phyloP scores from a whole-genome alignment of 202 grass and related monocot genomes.

The Musa balbisiana region DNA sequence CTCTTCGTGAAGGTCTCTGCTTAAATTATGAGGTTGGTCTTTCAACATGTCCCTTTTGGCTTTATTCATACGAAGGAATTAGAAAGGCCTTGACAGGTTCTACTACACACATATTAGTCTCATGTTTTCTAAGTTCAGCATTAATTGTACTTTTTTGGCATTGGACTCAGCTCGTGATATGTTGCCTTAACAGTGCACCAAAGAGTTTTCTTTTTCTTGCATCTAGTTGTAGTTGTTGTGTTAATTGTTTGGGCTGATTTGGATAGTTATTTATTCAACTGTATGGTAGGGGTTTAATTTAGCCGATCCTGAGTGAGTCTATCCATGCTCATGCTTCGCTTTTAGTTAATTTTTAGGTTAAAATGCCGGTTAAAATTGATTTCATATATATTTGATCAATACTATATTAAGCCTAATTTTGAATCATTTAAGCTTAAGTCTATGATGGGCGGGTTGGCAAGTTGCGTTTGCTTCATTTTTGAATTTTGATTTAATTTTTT shows the following conservation, averaged over 20 bases:
- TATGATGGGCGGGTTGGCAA: neutral
- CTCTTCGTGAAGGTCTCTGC: constrained; percentile 57
- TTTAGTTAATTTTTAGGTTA: neutral
- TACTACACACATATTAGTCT: neutral
- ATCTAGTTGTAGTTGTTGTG: neutral
- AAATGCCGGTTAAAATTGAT: neutral
- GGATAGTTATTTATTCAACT: neutral
- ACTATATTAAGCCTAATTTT: neutral
- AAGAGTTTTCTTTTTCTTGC: neutral
- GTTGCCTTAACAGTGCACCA: neutral
- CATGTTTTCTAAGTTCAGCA: too few species aligned
- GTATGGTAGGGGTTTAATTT: neutral
- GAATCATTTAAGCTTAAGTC: neutral
- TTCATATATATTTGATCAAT: neutral
- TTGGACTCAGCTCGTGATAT: neutral
- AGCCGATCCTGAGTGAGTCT: neutral
- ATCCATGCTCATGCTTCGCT: neutral
- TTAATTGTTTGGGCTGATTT: neutral
- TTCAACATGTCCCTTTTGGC: constrained; percentile 5
- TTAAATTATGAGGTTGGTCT: constrained; percentile 73
- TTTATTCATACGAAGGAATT: neutral
- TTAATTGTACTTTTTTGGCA: neutral
- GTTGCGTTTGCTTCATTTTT: neutral
- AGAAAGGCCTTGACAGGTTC: neutral
- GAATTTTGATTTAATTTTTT: neutral